Evolutionary conservation across 2,329 filamentous ascomycete species (phyloP), one percentile per base, ranked within the genome.

Genomic region (Fusarium oxysporum): DNA sequence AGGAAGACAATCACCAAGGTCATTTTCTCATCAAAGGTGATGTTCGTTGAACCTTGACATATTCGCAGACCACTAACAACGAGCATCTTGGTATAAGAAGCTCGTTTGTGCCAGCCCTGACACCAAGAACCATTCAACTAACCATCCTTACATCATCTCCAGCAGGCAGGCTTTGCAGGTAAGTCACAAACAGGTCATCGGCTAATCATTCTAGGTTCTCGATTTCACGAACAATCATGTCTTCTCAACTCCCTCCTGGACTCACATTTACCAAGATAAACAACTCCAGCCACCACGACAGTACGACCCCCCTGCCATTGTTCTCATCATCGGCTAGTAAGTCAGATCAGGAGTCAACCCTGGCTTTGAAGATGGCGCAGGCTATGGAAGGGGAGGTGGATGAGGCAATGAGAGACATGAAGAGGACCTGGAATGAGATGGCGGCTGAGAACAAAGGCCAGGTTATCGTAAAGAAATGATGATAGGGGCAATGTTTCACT

Each of bases 361-460:
- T 30, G 6, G 17, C 53, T 30, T 38, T 38, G 9, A 43, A 47
- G 19, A 56, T 60, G 62, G 40, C 58, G n/a, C 47, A 56, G 33
- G 62, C 61, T 25, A 45, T 74, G 10, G 25, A 58, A 11, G 43
- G 32, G 35, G 57, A 70, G n/a, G 48, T 74, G 17, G 44, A 72
- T 8, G 60, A 56, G 25, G 37, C 48, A 21, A 51, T 56, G 21
- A 44, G 38, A 44, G 65, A 64, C 35, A 53, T 67, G 58, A 37
- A 56, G 35, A 11, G 23, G 32, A 45, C 58, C 38, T 73, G 71
- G 64, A 16, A 50, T n/a, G 44, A 62, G 37, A 53, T 74, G 44
- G 41, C 43, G 19, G 21, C 21, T 28, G 40, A 51, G 23, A 64
- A 65, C 19, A 38, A 41, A 10, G 10, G 33, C 17, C 55, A 68